Evolutionary conservation across 2,329 filamentous ascomycete genomes (phyloP).

Genomic region (Botryotinia narcissicola): DNA sequence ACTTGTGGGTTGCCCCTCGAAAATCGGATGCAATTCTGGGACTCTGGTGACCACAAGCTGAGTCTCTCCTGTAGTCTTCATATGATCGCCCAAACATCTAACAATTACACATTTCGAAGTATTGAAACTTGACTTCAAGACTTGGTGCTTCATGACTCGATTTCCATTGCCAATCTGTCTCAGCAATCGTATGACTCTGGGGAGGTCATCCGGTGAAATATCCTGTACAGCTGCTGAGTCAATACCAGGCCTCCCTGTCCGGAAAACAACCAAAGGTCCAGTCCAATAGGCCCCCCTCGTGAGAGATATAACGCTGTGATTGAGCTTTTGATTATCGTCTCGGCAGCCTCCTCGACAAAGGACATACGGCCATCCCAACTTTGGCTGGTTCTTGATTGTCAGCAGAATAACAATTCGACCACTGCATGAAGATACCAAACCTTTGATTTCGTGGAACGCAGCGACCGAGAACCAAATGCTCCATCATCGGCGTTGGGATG

Average conservation of each 20-base stretch:
- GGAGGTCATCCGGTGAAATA: not conserved
- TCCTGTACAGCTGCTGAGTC: not conserved
- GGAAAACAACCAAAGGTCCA: not conserved
- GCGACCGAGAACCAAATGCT: not conserved
- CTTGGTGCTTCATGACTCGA: not conserved
- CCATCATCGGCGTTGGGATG: too few relatives aligned
- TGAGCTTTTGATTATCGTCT: not conserved
- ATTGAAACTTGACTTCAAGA: not conserved
- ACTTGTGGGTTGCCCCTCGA: not conserved
- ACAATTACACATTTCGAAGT: too few relatives aligned
- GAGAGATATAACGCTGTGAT: not conserved
- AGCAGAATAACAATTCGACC: not conserved
- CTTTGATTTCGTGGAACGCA: not conserved
- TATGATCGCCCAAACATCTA: not conserved
- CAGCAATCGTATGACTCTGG: not conserved
- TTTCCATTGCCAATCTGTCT: not conserved
- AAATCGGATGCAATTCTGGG: not conserved
- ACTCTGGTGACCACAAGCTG: not conserved
- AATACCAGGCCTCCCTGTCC: too few relatives aligned
- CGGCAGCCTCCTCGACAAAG: not conserved
- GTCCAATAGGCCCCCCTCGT: not conserved
- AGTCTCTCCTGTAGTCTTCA: not conserved
- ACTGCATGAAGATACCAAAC: not conserved
- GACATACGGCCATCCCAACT: not conserved
- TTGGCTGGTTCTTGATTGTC: not conserved